Evolutionary conservation across 78 protist species (phyloP), one percentile per base, ranked within the genome.

Genomic region (Diacronema lutheri): DNA sequence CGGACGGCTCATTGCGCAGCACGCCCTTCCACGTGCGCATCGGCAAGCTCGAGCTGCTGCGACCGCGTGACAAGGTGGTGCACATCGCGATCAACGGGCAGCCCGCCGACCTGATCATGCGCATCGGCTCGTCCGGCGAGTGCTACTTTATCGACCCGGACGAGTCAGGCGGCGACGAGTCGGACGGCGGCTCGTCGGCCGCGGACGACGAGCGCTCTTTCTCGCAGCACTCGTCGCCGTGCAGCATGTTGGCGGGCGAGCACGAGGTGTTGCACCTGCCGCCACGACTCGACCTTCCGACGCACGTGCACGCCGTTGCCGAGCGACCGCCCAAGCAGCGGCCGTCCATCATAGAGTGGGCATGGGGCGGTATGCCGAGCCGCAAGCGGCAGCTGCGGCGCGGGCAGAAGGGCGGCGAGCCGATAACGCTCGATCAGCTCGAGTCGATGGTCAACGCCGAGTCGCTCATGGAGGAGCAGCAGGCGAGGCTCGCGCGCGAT

Each of bases 21-120:
- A 84, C 97, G 20, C 95, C 98, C 21, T 95, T 95, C 86, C 96
- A 95, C 87, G 95, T 96, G 26, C 90, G 98, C 11, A 95, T 96
- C 29, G 98, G 98, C 55, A 89, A 95, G 84, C 41, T 95, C n/a
- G 90, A 90, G 58, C 5, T 95, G 21, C 76, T 94, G 29, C 38
- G 80, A 16, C 20, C 90, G 61, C 77, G 90, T 20, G 97, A 93
- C 74, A 91, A 93, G 33, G 50, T 80, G 21, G 93, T 96, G 58
- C 4, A 66, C 26, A 90, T 92, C 74, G 35, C 44, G 38, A 94
- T 95, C 29, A 95, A 95, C 40, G 92, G 69, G 11, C 71, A 81
- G 40, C 84, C 90, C 50, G 85, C 90, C 1, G 86, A 38, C 58
- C 0, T 72, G 19, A 26, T 50, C 50, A 72, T 72, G 79, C 25